A percentile compares a stretch with the other conserved stretches of the same genome.
Conservation (phyloP, 2,329 filamentous ascomycete species). For the Aspergillus sp. region DNA sequence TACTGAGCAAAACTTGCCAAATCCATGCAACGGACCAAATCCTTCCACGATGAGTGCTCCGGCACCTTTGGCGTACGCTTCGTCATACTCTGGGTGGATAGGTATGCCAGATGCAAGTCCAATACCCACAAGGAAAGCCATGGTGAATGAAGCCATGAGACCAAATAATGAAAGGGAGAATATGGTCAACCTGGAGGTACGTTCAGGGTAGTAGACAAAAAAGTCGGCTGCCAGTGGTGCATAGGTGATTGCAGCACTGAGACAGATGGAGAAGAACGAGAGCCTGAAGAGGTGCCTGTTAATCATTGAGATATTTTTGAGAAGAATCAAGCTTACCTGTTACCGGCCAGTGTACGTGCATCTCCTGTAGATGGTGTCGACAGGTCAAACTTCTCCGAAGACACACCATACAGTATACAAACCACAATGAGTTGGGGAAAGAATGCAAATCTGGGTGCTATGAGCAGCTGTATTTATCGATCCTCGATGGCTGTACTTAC, state of each 20-base stretch:
- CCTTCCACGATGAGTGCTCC: slow-evolving; percentile 62
- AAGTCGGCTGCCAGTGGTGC: slow-evolving; percentile 61
- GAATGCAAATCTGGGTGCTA: slow-evolving; percentile 52
- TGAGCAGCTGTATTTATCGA: slow-evolving; percentile 8
- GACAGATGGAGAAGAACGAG: slow-evolving; percentile 66
- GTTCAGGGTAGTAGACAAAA: slow-evolving; percentile 61
- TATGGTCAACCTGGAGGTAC: slow-evolving; percentile 48
- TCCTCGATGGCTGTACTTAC: slow-evolving; percentile 22
- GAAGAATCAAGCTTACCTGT: slow-evolving; percentile 21
- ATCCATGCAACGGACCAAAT: slow-evolving; percentile 54
- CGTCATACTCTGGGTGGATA: slow-evolving; percentile 49
- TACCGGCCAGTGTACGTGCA: slow-evolving; percentile 48
- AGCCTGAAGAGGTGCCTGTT: slow-evolving; percentile 34
- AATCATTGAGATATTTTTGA: neutral
- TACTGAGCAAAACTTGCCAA: slow-evolving; percentile 64
- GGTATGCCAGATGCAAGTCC: slow-evolving; percentile 57
- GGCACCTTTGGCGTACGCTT: slow-evolving; percentile 54
- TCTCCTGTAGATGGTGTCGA: slow-evolving; percentile 48
- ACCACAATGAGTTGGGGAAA: slow-evolving; percentile 59
- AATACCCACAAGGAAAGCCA: slow-evolving; percentile 58
- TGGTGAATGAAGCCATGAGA: slow-evolving; percentile 54
- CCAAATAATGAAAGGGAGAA: slow-evolving; percentile 56
- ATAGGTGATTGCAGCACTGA: slow-evolving; percentile 62
- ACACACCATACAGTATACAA: slow-evolving; percentile 58
- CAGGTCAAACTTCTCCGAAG: slow-evolving; percentile 56